Evolutionary conservation across 768 basidiomycete species (phyloP), one percentile per base, ranked within the genome.

Genomic region (Hortiboletus flavorubellus): DNA sequence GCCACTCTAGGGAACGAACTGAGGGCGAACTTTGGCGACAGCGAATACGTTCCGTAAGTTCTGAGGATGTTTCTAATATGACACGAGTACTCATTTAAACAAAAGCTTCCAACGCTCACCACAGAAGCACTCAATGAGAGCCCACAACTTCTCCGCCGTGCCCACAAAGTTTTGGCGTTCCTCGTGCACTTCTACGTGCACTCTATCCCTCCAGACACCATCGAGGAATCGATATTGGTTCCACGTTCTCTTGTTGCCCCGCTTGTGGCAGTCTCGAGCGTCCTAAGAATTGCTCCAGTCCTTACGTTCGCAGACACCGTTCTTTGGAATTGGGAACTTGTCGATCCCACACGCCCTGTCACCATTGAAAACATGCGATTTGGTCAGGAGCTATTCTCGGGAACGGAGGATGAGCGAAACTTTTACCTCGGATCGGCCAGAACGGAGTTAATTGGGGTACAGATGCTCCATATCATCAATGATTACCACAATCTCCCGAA

Each of bases 301-400:
- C 77, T 98, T 60, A 99, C 95, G 0, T 99, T 93, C 67, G 91
- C 95, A 29, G 96, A 97, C 68, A 93, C 91, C 16, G 95, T 99
- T 14, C 80, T 98, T 2, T 99, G 93, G 92, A 97, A 98, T 68
- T 88, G 83, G 79, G 83, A 84, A 37, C 75, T 82, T 41, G 67
- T 81, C 51, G 76, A 87, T 64, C 76, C 86, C 23, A 69, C 71
- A 21, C 68, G 76, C 37, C 87, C 89, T 42, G 72, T 84, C 30
- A 82, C 87, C 44, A 66, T 78, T 45, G 80, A 83, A 61, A 98
- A 97, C 74, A 85, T 95, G 66, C 83, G 79, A 18, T 82, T 87
- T 62, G 74, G 78, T 52, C 66, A 60, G 54, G 80, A 87, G 61
- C 64, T 82, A 41, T 97, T 98, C 75, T 93, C 94, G n/a, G 83